Conservation (phyloP, 257 asterid genomes). For the Nicotiana tomentosiformis region DNA sequence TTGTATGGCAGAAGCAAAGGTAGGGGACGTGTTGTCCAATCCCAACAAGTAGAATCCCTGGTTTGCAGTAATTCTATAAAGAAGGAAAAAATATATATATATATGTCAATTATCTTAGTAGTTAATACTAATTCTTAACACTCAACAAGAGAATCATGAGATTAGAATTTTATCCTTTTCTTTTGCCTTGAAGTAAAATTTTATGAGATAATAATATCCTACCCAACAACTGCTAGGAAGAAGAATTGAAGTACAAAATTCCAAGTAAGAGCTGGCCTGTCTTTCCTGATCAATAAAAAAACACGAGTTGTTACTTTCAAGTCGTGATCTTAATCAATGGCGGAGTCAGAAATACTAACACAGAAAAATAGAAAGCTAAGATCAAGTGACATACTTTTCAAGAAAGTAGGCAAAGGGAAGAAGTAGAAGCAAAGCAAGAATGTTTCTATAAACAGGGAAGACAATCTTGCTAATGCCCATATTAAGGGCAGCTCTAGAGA, state of each 20-base stretch:
- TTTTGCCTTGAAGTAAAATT: neutral
- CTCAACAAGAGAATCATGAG: neutral
- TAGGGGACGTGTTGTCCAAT: conserved; percentile 88
- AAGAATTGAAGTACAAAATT: conserved; percentile 68
- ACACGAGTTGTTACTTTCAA: no score
- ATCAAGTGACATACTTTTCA: conserved; percentile 49
- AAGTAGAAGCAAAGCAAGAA: conserved; percentile 85
- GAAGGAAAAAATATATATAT: neutral
- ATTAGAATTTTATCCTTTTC: no score
- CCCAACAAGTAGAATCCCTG: conserved; percentile 96
- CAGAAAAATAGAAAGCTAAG: neutral
- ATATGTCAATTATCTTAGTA: neutral
- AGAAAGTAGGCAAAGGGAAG: conserved; percentile 94
- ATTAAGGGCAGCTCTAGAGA: conserved; percentile 88
- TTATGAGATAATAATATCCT: neutral
- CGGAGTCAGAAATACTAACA: neutral
- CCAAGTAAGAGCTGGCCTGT: conserved; percentile 76
- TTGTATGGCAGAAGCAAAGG: conserved; percentile 95
- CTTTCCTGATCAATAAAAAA: conserved; percentile 58
- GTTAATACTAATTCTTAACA: neutral
- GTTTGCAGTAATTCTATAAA: conserved; percentile 79
- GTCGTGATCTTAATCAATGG: neutral
- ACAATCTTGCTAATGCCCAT: conserved; percentile 99
- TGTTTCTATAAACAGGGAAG: conserved; percentile 87
- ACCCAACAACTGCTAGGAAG: conserved; percentile 94